Base-by-base conservation (phyloP, 176 grass and related monocot genomes). In the Chrysopogon serrulatus region DNA sequence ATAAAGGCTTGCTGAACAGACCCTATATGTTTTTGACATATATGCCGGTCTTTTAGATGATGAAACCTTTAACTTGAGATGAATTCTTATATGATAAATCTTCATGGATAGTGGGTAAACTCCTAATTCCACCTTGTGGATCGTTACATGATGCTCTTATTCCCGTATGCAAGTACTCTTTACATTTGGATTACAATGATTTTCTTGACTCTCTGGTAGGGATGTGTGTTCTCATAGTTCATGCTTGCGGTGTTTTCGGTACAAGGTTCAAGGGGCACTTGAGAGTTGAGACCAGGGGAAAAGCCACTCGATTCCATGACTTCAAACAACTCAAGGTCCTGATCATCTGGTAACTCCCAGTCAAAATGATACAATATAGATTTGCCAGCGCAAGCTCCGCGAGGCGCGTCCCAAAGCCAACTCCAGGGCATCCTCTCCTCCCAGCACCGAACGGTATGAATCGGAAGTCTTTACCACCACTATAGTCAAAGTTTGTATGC, bases 311-410 rank as follows among this genome's bases (percentile, higher is more conserved):
- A 16, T 73, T 94, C 92, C 0, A 26, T 27, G 10, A 83, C 77
- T 59, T 94, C 77, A 26, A 94, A 69, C 1, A 81, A 72, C 4
- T 87, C 79, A 1, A 9, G 2, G 1, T 85, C 83, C 31, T 85
- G 77, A 10, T 65, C 87, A 2, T 51, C 8, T 6, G 84, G 77
- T 1, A 91, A 24, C 77, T 61, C 60, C 89, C 84, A 94, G 19
- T 91, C 65, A 35, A 94, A 94, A 67, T 87, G 84, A 17, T 71
- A 79, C 37, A 87, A 21, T 85, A 21, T 85, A 94, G 47, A 42
- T 34, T 92, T 0, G 92, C 87, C 4, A 94, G 60, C 16, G 42
- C 35, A 49, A 91, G 53, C 75, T 88, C 56, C 11, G 12, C 76
- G 17, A 86, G 35, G 49, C 6, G 69, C 19, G 47, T 84, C 3